Evolutionary conservation across 2,329 filamentous ascomycete species (phyloP), one percentile per base, ranked within the genome.

Genomic region (Uncinocarpus reesii): DNA sequence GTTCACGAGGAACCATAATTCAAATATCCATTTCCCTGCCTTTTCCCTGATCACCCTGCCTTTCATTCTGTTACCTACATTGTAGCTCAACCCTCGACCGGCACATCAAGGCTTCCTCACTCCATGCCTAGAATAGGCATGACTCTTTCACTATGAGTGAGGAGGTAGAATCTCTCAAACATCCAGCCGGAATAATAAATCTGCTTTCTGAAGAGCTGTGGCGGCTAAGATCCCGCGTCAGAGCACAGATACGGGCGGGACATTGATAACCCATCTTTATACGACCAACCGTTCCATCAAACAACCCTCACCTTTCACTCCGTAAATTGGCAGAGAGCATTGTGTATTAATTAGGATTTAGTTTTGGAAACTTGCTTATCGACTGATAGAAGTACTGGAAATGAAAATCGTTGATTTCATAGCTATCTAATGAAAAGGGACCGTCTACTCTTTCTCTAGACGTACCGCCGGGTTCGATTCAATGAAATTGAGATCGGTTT

Each of bases 401-500:
- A 32, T 43, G 8, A 34, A 31, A 18, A 46, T 48, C 42, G 26
- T n/a, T 49, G 35, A 48, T 49, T 35, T 53, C 35, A 34, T 41
- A 7, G 6, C 24, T n/a, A 32, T 47, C 45, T 47, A 32, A 7
- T n/a, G n/a, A 35, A 23, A 34, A 16, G 3, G 24, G 10, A 34
- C 45, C 26, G 32, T 65, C 61, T 80, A 90, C 58, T 87, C 78
- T 72, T 88, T 90, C 59, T 93, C 86, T 64, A 96, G 72, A 66
- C 90, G 78, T 52, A 96, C 89, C 16, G 90, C 92, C 8, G 90
- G 82, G 68, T 94, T 95, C 57, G 76, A 81, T 73, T 93, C 83
- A 57, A 98, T 88, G 71, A 95, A 95, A 62, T 81, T 81, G 63
- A 96, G 71, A 69, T 96, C 89, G 35, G 95, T 89, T 73, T 95